A percentile compares a stretch with the other conserved stretches of the same genome.
Evolutionary conservation across 1,284 basidiomycete genomes (phyloP).

Genomic region (Kwoniella shivajii): DNA sequence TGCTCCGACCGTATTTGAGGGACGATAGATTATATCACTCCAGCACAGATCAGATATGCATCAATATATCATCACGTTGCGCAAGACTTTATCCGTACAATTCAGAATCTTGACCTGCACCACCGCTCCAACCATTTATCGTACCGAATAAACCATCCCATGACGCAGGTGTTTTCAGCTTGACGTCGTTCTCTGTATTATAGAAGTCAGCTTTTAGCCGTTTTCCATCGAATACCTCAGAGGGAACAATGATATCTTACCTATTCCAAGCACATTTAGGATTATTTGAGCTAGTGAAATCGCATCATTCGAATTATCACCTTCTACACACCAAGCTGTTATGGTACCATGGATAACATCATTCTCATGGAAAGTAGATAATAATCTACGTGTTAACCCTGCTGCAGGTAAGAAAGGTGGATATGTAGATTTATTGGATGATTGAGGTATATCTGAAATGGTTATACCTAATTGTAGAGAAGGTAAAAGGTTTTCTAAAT

Average conservation of each 20-base stretch:
- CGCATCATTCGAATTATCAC: constrained; percentile 75
- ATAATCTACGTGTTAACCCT: constrained; percentile 67
- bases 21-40: too few relatives aligned
- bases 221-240: neutral
- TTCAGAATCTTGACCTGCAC: constrained; percentile 42
- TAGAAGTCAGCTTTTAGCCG: neutral
- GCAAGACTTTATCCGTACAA: constrained; percentile 47
- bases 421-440: constrained; percentile 48
- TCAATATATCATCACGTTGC: neutral
- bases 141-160: constrained; percentile 52
- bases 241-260: constrained; percentile 20
- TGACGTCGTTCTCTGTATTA: constrained; percentile 19
- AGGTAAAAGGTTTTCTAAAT: constrained; percentile 52
- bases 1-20: too few relatives aligned
- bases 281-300: constrained; percentile 63
- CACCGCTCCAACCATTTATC: constrained; percentile 49
- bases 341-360: constrained; percentile 47
- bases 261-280: constrained; percentile 56
- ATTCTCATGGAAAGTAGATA: constrained; percentile 56
- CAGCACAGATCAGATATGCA: too few relatives aligned
- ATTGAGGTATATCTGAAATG: constrained; percentile 47
- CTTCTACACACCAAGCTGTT: constrained; percentile 65
- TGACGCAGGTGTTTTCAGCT: constrained; percentile 36
- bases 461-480: constrained; percentile 37
- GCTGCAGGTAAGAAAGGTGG: constrained; percentile 65